Evolutionary conservation across 1,284 basidiomycete species (phyloP), one percentile per base, ranked within the genome.

Genomic region (Ceratobasidium sp.): DNA sequence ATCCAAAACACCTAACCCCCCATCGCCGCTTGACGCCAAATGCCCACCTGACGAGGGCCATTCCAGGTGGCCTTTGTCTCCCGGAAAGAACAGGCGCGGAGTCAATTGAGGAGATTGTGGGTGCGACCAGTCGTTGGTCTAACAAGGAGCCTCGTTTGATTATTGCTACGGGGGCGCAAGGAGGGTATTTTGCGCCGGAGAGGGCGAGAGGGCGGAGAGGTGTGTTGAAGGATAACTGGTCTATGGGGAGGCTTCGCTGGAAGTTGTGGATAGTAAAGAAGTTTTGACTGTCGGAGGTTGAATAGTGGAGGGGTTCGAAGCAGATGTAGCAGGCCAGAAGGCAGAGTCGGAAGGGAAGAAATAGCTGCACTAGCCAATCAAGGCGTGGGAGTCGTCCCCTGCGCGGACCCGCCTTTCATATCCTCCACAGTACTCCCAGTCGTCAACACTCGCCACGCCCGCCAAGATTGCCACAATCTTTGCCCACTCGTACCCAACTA

Each of bases 1-100:
- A 75, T 88, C 86, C 50, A 88, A 80, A 6, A 89, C 83, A 54
- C 81, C 82, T 50, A 87, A 83, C 47, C 86, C 84, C 1, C 88
- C 88, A 62, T 82, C 78, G 0, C 87, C 87, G 51, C 86, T 84
- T 45, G 89, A 80, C 31, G 85, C 84, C 29, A 89, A 85, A 86
- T 5, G 92, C 88, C 97, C 97, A 99, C 0, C 97, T 97, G 76
- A 99, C 88, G 29, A 98, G 87, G 80, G 99, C 93, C 93, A 99
- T 97, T 1, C 96, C 97, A 0, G 97, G 97, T 5, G 97, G 96
- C 29, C 97, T 84, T 81, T 98, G 96, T 79, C 96, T 94, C 4
- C 95, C 94, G 6, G 86, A 84, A 69, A 87, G 88, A 75, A 92
- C 90, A 79, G 99, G 81, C 0, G 93, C 95, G 15, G 84, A 84